phyloP scores from a whole-genome alignment of 1,284 basidiomycete species.

The Boletus holoroseus region DNA sequence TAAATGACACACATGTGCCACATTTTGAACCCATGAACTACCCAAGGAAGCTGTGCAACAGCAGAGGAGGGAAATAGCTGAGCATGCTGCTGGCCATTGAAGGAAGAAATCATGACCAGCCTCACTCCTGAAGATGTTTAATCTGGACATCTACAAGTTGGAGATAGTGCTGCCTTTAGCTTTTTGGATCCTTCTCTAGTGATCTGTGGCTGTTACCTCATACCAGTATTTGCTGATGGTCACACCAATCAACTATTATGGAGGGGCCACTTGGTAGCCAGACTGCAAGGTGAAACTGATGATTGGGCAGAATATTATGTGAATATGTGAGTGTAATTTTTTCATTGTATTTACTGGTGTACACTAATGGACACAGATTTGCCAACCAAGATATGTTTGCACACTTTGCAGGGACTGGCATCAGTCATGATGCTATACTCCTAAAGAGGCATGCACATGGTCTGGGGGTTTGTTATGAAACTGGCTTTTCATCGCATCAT shows the following conservation, averaged over 20 bases:
- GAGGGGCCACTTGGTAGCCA: not conserved
- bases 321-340: not conserved
- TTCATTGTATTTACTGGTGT: not conserved
- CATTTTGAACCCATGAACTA: not conserved
- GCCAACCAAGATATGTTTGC: not conserved
- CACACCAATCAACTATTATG: not conserved
- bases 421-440: not conserved
- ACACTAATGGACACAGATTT: slow-evolving; percentile 2
- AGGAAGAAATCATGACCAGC: not conserved
- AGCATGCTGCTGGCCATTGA: not conserved
- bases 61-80: not conserved
- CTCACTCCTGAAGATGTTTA: slow-evolving; percentile 1
- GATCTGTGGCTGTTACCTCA: slow-evolving; percentile 12
- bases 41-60: not conserved
- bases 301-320: not conserved
- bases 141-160: slow-evolving; percentile 10
- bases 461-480: no score
- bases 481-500: no score
- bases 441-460: not conserved
- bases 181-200: slow-evolving; percentile 15
- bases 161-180: slow-evolving; percentile 1
- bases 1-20: not conserved
- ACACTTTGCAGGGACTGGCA: not conserved
- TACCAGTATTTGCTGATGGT: slow-evolving; percentile 9
- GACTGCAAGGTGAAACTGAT: not conserved